These are phyloP conservation scores for Apiospora aurea DNA, from an alignment of 2,329 filamentous ascomycete genomes.

Conservation along the genomic window DNA sequence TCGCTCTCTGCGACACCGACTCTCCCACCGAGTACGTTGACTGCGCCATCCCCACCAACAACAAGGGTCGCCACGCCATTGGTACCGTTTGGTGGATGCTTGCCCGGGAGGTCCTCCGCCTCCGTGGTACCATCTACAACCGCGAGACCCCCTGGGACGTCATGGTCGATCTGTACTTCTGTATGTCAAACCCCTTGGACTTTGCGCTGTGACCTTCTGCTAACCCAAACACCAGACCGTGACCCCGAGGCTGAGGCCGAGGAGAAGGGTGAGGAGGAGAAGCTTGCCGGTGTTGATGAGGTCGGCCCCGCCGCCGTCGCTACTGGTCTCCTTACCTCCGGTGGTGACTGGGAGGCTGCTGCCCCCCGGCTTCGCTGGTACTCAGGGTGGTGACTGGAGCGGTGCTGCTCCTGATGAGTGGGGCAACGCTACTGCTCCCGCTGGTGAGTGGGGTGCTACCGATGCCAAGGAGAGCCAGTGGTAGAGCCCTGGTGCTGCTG, in stretches of 20 bases:
- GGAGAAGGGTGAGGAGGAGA: conserved; percentile 96
- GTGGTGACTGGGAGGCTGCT: conserved; percentile 85
- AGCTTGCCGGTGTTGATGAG: conserved; percentile 85
- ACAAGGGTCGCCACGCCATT: conserved; percentile 99
- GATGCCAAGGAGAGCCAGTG: conserved; percentile 51
- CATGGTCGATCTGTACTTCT: conserved; percentile 99
- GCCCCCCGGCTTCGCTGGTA: conserved; percentile 73
- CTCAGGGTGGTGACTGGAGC: conserved; percentile 63
- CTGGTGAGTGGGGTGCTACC: conserved; percentile 73
- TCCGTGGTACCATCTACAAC: conserved; percentile 94
- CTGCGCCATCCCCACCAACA: conserved; percentile 99
- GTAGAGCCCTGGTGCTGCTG: conserved; percentile 33
- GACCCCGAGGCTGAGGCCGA: conserved; percentile 99
- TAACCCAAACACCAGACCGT: conserved; percentile 67
- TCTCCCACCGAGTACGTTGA: conserved; percentile 99
- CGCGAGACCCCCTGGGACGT: conserved; percentile 98
- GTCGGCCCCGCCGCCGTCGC: conserved; percentile 81
- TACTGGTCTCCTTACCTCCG: conserved; percentile 70
- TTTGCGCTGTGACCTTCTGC: conserved; percentile 7
- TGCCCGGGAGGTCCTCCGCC: conserved; percentile 98
- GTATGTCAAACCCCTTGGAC: conserved; percentile 52
- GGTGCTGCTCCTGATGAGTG: conserved; percentile 66
- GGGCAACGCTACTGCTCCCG: conserved; percentile 64
- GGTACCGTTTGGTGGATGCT: conserved; percentile 99
- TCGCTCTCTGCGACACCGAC: conserved; percentile 98